These are phyloP conservation scores for Euclidium syriacum DNA, from an alignment of 345 rosid species.

Conservation along the genomic window DNA sequence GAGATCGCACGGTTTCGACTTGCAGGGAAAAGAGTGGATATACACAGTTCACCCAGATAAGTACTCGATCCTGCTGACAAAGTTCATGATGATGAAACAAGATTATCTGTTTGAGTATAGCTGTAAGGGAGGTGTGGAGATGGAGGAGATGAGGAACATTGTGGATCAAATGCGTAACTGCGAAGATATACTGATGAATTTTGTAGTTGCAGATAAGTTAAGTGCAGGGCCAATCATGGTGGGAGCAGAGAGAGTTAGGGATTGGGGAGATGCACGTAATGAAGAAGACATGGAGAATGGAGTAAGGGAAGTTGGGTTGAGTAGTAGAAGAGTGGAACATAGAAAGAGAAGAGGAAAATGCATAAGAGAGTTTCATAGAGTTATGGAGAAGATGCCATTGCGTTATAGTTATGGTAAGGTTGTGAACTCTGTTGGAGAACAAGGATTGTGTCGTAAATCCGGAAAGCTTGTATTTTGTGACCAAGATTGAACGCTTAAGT, in stretches of 20 bases:
- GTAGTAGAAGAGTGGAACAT: constrained; percentile 57
- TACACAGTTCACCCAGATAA: constrained; percentile 68
- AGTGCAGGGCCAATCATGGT: constrained; percentile 61
- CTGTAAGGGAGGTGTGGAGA: constrained; percentile 47
- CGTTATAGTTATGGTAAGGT: constrained; percentile 57
- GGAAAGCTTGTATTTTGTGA: constrained; percentile 58
- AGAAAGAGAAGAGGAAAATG: constrained; percentile 73
- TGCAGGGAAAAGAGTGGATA: constrained; percentile 51
- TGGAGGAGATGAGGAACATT: constrained; percentile 48
- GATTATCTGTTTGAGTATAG: constrained; percentile 51
- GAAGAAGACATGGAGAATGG: constrained; percentile 20
- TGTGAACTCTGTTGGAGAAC: constrained; percentile 62
- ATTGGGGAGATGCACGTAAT: constrained; percentile 76
- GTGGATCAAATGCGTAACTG: constrained; percentile 58
- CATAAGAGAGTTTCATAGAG: constrained; percentile 49
- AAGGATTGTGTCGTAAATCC: constrained; percentile 57
- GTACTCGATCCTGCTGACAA: constrained; percentile 63
- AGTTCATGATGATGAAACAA: constrained; percentile 58
- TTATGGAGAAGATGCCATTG: constrained; percentile 61
- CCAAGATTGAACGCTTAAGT: constrained; percentile 15
- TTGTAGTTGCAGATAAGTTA: constrained; percentile 49
- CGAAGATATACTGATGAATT: constrained; percentile 74
- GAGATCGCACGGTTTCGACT: constrained; percentile 56
- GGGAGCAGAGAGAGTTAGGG: constrained; percentile 58
- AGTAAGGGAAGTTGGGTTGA: constrained; percentile 52